phyloP scores from a whole-genome alignment of 305 asterid genomes.

The Ruellia speciosa region DNA sequence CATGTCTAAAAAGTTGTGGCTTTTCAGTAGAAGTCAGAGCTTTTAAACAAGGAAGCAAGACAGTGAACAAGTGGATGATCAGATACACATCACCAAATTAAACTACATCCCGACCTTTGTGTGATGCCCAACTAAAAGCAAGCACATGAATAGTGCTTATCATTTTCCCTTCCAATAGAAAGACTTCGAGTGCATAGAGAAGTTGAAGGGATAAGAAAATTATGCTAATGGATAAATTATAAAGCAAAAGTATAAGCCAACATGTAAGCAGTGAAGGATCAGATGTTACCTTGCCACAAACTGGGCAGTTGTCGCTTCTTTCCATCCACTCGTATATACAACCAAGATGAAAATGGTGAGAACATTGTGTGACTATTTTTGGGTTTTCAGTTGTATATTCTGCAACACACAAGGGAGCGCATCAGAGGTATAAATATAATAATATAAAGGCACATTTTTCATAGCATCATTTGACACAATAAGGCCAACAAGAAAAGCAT shows the following conservation, averaged over 20 bases:
- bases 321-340: conserved; percentile 85
- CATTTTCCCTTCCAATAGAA: neutral
- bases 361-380: conserved; percentile 49
- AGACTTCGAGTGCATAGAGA: neutral
- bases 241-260: conserved; percentile 8
- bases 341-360: conserved; percentile 67
- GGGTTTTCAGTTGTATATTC: conserved; percentile 61
- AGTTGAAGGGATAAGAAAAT: conserved; percentile 14
- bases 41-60: neutral
- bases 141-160: neutral
- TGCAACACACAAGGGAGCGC: conserved; percentile 28
- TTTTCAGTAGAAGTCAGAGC: neutral
- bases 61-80: neutral
- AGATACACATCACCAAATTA: neutral
- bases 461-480: neutral
- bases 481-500: neutral
- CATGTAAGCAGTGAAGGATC: conserved; percentile 3
- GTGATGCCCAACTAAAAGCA: neutral
- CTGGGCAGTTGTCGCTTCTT: conserved; percentile 67
- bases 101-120: neutral
- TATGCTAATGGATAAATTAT: conserved; percentile 2
- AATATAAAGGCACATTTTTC: neutral
- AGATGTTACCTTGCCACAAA: conserved; percentile 48
- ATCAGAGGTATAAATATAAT: conserved; percentile 5
- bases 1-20: neutral